These are phyloP conservation scores for Apiospora koreana DNA, from an alignment of 2,329 filamentous ascomycete genomes.

Conservation along the genomic window DNA sequence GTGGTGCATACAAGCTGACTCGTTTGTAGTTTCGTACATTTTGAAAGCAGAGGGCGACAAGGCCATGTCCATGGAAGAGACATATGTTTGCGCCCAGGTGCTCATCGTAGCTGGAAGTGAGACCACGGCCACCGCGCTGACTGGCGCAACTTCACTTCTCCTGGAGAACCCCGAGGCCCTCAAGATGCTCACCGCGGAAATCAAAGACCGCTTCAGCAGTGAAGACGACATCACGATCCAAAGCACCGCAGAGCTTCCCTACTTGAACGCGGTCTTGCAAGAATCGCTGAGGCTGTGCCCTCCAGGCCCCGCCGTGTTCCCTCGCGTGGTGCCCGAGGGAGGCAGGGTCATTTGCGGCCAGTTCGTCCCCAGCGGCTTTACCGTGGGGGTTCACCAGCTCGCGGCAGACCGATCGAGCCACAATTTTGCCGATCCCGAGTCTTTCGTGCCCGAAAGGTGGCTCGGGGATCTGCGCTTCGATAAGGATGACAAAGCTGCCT, in stretches of 20 bases:
- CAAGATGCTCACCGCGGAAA: slow-evolving; percentile 32
- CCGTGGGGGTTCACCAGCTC: slow-evolving; percentile 8
- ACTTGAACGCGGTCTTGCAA: slow-evolving; percentile 38
- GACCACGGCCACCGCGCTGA: slow-evolving; percentile 44
- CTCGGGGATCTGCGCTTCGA: slow-evolving; percentile 24
- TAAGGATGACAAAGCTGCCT: slow-evolving; percentile 26
- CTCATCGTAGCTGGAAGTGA: slow-evolving; percentile 41
- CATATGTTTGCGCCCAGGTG: slow-evolving; percentile 7
- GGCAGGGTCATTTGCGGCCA: slow-evolving; percentile 13
- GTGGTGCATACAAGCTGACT: not conserved
- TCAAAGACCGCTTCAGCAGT: slow-evolving; percentile 32
- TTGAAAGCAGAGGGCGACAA: slow-evolving; percentile 8
- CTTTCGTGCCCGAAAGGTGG: slow-evolving; percentile 37
- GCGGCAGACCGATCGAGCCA: not conserved
- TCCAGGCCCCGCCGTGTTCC: slow-evolving; percentile 16
- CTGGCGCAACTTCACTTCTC: slow-evolving; percentile 36
- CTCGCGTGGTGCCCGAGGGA: slow-evolving; percentile 13
- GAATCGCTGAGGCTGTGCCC: slow-evolving; percentile 41
- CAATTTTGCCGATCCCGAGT: slow-evolving; percentile 33
- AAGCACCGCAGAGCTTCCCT: slow-evolving; percentile 28
- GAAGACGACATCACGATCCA: slow-evolving; percentile 35
- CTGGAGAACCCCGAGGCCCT: slow-evolving; percentile 28
- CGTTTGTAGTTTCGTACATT: slow-evolving; percentile 4
- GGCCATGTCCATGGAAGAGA: slow-evolving; percentile 11
- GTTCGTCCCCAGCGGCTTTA: slow-evolving; percentile 13